Base-by-base conservation (phyloP, 2,329 filamentous ascomycete genomes). In the Nakataea oryzae region DNA sequence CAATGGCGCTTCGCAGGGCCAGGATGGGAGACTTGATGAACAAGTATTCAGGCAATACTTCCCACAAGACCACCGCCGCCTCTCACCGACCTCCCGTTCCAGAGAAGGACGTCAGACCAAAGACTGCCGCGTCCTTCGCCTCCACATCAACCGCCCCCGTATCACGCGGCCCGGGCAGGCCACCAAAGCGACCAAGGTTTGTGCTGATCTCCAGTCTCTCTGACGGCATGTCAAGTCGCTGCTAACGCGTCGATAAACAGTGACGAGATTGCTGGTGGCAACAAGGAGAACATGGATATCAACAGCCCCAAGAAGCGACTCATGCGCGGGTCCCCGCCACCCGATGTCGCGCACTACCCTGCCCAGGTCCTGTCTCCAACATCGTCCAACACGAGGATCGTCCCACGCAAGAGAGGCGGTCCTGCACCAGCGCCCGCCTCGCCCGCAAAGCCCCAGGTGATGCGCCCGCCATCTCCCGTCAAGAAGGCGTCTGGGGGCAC, bases 1-100 rank as follows among this genome's bases (percentile, higher is more conserved):
- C 95, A 9, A 83, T 86, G 68, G 82, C 87, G 21, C 77, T 96
- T 65, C 87, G 93, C 64, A 90, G 88, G 70, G 81, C 86, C 65
- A 96, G 85, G 63, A 93, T 99, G 81, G 86, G 86, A 62, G 93
- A 96, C 57, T 79, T 97, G 11, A 73, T 93, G 14, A 70, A 75
- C 59, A 84, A 78, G 66, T 77, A 77, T 66, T 63, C 68, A 17
- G 63, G 74, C n/a, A 70, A 68, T 60, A 69, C 68, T 7, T 63
- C 66, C 28, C 64, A 71, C 27, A 64, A 65, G 60, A 65, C 70
- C 60, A 60, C 65, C 59, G 63, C 69, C 59, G 62, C 69, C 56
- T 47, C 69, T 69, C 61, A 66, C 66, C 67, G 68, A 62, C 76
- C 81, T 14, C 75, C 80, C 3, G 77, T 82, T 4, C 79, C 80